Evolutionary conservation across 2,329 filamentous ascomycete species (phyloP), one percentile per base, ranked within the genome.

Genomic region (Curvularia verruculosa): DNA sequence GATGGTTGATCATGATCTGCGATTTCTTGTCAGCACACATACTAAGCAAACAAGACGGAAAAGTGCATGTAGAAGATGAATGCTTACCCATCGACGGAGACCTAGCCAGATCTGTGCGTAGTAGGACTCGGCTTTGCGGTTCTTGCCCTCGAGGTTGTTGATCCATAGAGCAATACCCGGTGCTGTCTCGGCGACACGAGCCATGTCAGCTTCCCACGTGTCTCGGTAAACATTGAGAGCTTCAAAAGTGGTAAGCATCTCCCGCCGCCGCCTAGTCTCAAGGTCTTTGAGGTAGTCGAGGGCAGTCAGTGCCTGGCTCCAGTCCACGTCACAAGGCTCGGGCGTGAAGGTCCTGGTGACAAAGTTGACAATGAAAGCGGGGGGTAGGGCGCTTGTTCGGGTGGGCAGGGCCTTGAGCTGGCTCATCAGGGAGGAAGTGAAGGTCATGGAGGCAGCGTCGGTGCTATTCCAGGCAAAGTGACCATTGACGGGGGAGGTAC

Each of bases 221-320:
- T 81, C 77, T 19, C 79, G 74, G 53, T 81, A 78, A 50, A 88
- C 77, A 21, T 81, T 80, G 24, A 88, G 76, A 52, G 83, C 80
- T 52, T 79, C 75, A 50, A 87, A 77, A 4, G 85, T 84, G 9
- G 80, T 78, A 6, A 78, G 77, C 40, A 87, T 79, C 65, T 89
- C 87, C 53, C 83, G 83, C 58, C 82, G 80, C 64, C 86, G 81
- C 59, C 86, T 80, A 44, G 76, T 81, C 68, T 89, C 86, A 8
- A 89, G 77, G 59, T 88, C 85, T 60, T 84, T 85, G 49, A 89
- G 79, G 69, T 89, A 89, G 73, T 89, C 87, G 51, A 89, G 77
- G 7, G 85, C 86, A 3, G 86, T 87, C 60, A 89, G 75, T 18
- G 86, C 84, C 69, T 89, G 86, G 19, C 85, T 83, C 61, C 89